Percentiles rank a stretch among this genome's conserved stretches.
phyloP scores from a whole-genome alignment of 1,284 basidiomycete species.

The Pholiota adiposa region DNA sequence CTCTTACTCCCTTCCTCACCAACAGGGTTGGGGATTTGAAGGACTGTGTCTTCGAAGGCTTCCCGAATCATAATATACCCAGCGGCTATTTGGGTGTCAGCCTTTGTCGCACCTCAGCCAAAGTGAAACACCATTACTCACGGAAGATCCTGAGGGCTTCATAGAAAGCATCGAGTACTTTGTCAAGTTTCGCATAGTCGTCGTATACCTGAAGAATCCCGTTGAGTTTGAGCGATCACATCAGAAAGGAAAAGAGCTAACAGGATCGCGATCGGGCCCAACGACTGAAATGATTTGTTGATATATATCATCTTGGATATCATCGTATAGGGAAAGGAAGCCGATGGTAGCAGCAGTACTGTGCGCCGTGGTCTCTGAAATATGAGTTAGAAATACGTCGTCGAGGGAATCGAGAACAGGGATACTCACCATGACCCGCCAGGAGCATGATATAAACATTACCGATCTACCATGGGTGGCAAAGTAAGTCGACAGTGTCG shows the following conservation, averaged over 20 bases:
- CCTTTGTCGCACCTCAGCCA: not conserved
- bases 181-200: constrained; percentile 48
- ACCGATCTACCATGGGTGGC: constrained; percentile 43
- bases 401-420: too few relatives aligned
- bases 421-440: constrained; percentile 54
- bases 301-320: constrained; percentile 52
- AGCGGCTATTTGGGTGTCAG: constrained; percentile 28
- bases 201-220: constrained; percentile 25
- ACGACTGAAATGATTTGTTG: constrained; percentile 47
- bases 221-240: not conserved
- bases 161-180: constrained; percentile 48
- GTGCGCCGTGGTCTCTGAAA: constrained; percentile 55
- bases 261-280: constrained; percentile 44
- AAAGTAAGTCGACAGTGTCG: not conserved
- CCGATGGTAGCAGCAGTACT: constrained; percentile 52
- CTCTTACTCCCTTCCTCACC: constrained; percentile 33
- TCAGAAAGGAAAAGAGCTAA: constrained; percentile 24
- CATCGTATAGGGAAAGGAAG: constrained; percentile 45
- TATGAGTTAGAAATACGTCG: not conserved
- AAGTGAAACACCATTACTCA: constrained; percentile 31
- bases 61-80: constrained; percentile 34
- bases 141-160: constrained; percentile 51
- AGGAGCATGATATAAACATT: constrained; percentile 58
- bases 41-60: constrained; percentile 33
- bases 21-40: constrained; percentile 33